Evolutionary conservation across 1,139 yeast genomes (phyloP).

Genomic region (Geotrichum candidum): DNA sequence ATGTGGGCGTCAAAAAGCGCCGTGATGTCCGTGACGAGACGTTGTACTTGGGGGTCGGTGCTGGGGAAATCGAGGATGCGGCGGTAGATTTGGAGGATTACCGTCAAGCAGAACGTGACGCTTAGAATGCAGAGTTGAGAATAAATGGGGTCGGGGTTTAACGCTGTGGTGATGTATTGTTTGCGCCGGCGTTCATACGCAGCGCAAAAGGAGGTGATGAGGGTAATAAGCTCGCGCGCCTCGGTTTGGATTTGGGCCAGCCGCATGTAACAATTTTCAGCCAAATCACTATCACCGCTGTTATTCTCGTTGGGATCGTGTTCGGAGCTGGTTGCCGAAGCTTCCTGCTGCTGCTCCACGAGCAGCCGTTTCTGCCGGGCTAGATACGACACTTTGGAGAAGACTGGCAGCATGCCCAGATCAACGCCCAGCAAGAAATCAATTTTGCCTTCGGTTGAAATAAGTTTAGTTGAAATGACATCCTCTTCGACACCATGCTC

Average conservation of each 20-base stretch:
- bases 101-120: slow-evolving; percentile 46
- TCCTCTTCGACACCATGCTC: slow-evolving; percentile 15
- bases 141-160: slow-evolving; percentile 27
- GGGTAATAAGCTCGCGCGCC: slow-evolving; percentile 26
- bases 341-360: neutral
- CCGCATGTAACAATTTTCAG: neutral
- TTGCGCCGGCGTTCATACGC: slow-evolving; percentile 19
- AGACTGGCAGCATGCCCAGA: slow-evolving; percentile 45
- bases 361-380: slow-evolving; percentile 33
- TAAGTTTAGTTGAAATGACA: slow-evolving; percentile 6
- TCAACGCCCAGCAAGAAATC: slow-evolving; percentile 53
- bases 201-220: slow-evolving; percentile 25
- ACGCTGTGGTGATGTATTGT: slow-evolving; percentile 17
- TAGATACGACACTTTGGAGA: slow-evolving; percentile 44
- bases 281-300: neutral
- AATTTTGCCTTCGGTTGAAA: slow-evolving; percentile 21
- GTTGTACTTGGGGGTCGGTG: slow-evolving; percentile 41
- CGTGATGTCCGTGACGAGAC: slow-evolving; percentile 40
- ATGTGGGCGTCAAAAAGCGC: slow-evolving; percentile 37
- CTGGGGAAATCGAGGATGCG: slow-evolving; percentile 45
- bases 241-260: slow-evolving; percentile 20
- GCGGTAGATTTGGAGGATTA: slow-evolving; percentile 47
- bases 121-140: slow-evolving; percentile 45
- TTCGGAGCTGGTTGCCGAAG: neutral
- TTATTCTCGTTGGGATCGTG: slow-evolving; percentile 13